These are phyloP conservation scores for Tetrapyrgos nigripes DNA, from an alignment of 1,284 basidiomycete species.

Conservation along the genomic window DNA sequence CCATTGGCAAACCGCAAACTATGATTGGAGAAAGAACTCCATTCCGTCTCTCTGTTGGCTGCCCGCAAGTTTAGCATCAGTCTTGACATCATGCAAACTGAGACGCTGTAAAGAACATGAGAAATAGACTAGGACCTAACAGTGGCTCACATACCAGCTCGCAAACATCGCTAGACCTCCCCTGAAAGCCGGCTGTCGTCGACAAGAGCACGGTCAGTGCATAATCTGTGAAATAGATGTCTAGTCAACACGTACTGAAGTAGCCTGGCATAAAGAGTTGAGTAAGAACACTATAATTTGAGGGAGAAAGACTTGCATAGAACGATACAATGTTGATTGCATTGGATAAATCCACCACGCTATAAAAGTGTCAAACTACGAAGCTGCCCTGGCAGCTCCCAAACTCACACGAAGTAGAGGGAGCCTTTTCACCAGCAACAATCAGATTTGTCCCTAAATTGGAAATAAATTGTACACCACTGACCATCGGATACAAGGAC, in stretches of 20 bases:
- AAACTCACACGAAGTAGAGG: conserved; percentile 15
- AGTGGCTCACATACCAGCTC: conserved; percentile 2
- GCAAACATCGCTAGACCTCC: conserved; percentile 14
- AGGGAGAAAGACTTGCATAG: conserved; percentile 3
- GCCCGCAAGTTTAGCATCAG: conserved; percentile 13
- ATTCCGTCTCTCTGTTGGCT: background rate
- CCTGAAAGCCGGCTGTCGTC: conserved; percentile 4
- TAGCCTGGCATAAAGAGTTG: no score
- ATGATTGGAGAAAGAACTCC: background rate
- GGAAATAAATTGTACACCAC: background rate
- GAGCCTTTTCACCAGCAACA: background rate
- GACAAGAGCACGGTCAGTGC: no score
- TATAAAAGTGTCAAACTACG: background rate
- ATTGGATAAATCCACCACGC: conserved; percentile 14
- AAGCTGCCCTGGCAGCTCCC: background rate
- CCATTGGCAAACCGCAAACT: background rate
- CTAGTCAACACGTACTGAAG: no score
- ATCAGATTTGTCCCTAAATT: background rate
- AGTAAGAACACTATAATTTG: no score
- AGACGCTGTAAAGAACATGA: background rate
- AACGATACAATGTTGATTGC: conserved; percentile 13
- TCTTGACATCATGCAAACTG: conserved; percentile 12
- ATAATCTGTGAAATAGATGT: background rate
- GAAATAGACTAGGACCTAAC: background rate
- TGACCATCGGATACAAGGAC: conserved; percentile 13